Evolutionary conservation across 345 rosid genomes (phyloP).

Genomic region (Euphorbia pulcherrima): DNA sequence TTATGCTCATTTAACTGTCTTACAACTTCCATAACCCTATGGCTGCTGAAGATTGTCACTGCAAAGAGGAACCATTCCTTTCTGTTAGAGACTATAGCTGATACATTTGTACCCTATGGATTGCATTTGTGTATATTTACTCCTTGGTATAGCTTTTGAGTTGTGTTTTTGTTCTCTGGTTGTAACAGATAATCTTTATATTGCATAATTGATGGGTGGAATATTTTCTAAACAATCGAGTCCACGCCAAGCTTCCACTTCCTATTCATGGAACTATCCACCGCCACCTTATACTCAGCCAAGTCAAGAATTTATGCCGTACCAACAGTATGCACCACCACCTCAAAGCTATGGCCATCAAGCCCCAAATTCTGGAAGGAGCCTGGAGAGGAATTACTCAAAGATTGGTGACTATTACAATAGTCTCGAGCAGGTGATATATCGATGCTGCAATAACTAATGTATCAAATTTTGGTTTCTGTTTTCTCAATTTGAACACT

Average conservation of each 20-base stretch:
- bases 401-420: slow-evolving; percentile 60
- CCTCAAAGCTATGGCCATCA: slow-evolving; percentile 36
- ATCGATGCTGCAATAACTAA: not conserved
- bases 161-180: slow-evolving; percentile 16
- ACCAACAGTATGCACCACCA: slow-evolving; percentile 33
- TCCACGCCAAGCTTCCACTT: slow-evolving; percentile 32
- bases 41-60: not conserved
- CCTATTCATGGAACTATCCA: slow-evolving; percentile 44
- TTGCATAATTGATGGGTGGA: slow-evolving; percentile 53
- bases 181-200: slow-evolving; percentile 19
- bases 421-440: slow-evolving; percentile 58
- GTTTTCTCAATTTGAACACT: not conserved
- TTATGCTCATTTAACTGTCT: not conserved
- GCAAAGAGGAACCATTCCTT: not conserved
- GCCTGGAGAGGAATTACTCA: slow-evolving; percentile 58
- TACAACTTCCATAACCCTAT: not conserved
- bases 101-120: too few species aligned
- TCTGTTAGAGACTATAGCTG: too few species aligned
- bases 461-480: not conserved
- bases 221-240: slow-evolving; percentile 38
- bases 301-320: slow-evolving; percentile 36
- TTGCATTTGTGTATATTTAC: slow-evolving; percentile 1
- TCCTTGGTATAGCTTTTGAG: not conserved
- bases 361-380: slow-evolving; percentile 39
- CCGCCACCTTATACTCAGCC: slow-evolving; percentile 42